Evolutionary conservation across 2,329 filamentous ascomycete genomes (phyloP).

Genomic region (Trichoderma pleuroti): DNA sequence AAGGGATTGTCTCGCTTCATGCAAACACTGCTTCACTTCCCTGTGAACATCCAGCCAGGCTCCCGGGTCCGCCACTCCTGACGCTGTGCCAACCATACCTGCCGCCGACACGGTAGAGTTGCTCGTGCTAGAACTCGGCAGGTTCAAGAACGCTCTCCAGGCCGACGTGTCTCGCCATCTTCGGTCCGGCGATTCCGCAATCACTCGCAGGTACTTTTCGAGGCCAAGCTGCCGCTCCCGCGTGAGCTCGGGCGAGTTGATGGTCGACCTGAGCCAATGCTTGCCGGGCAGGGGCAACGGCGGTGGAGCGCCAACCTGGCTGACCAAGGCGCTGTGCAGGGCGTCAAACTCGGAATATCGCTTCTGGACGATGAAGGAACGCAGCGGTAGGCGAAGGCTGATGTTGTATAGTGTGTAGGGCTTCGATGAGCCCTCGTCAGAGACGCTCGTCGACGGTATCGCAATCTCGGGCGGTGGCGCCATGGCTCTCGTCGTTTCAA

Average conservation of each 20-base stretch:
- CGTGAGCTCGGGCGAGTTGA: conserved; percentile 65
- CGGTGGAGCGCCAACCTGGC: conserved; percentile 59
- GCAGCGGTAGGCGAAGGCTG: conserved; percentile 69
- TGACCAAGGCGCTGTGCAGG: conserved; percentile 61
- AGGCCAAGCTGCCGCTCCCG: conserved; percentile 66
- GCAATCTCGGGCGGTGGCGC: conserved; percentile 64
- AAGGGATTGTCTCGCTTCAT: conserved; percentile 66
- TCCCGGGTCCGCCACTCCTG: conserved; percentile 53
- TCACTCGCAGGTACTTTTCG: conserved; percentile 67
- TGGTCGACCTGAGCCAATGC: conserved; percentile 72
- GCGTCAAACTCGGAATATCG: conserved; percentile 76
- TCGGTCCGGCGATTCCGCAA: conserved; percentile 69
- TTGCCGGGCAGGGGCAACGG: conserved; percentile 68
- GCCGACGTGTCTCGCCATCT: conserved; percentile 70
- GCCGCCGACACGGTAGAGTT: conserved; percentile 48
- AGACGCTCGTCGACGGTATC: conserved; percentile 62
- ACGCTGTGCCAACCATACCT: conserved; percentile 40
- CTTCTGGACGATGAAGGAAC: conserved; percentile 72
- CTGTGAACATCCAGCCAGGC: conserved; percentile 75
- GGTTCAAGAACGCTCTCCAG: conserved; percentile 71
- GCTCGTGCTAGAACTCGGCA: conserved; percentile 53
- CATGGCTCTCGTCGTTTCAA: conserved; percentile 40
- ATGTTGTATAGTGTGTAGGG: conserved; percentile 77
- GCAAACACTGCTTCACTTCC: conserved; percentile 63
- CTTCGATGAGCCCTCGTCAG: conserved; percentile 52